These are phyloP conservation scores for Dissophora ornata DNA, from an alignment of 192 early-diverging fungal genomes.

Conservation along the genomic window DNA sequence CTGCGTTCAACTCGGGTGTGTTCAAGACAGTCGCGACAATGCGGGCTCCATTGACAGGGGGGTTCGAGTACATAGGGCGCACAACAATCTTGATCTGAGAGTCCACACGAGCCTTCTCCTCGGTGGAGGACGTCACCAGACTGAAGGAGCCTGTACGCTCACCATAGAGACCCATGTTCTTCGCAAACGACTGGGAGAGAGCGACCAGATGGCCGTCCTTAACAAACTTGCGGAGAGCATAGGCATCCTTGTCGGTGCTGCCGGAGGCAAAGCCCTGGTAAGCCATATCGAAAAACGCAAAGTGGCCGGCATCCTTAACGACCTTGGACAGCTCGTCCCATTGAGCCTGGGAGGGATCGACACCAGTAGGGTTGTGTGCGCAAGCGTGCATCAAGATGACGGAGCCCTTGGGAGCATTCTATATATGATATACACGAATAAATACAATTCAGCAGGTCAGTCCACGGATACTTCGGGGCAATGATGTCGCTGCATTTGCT, in stretches of 20 bases:
- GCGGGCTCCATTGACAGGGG: slow-evolving; percentile 94
- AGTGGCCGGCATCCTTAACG: slow-evolving; percentile 82
- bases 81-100: slow-evolving; percentile 97
- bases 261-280: slow-evolving; percentile 99
- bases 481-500: too few relatives aligned
- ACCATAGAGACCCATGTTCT: slow-evolving; percentile 99
- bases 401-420: slow-evolving; percentile 87
- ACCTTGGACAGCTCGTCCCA: slow-evolving; percentile 90
- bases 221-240: slow-evolving; percentile 95
- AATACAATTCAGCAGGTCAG: too few relatives aligned
- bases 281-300: slow-evolving; percentile 99
- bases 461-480: too few relatives aligned
- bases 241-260: slow-evolving; percentile 87
- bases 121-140: slow-evolving; percentile 75
- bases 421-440: too few relatives aligned
- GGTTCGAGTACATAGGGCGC: slow-evolving; percentile 98
- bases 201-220: slow-evolving; percentile 77
- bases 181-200: slow-evolving; percentile 96
- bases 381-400: slow-evolving; percentile 97
- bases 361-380: slow-evolving; percentile 99
- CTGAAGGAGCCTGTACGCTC: slow-evolving; percentile 96
- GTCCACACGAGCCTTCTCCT: slow-evolving; percentile 85
- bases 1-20: slow-evolving; percentile 73
- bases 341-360: slow-evolving; percentile 93
- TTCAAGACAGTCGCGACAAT: slow-evolving; percentile 91